Evolutionary conservation across 257 asterid genomes (phyloP).

Genomic region (Gentiana straminea): DNA sequence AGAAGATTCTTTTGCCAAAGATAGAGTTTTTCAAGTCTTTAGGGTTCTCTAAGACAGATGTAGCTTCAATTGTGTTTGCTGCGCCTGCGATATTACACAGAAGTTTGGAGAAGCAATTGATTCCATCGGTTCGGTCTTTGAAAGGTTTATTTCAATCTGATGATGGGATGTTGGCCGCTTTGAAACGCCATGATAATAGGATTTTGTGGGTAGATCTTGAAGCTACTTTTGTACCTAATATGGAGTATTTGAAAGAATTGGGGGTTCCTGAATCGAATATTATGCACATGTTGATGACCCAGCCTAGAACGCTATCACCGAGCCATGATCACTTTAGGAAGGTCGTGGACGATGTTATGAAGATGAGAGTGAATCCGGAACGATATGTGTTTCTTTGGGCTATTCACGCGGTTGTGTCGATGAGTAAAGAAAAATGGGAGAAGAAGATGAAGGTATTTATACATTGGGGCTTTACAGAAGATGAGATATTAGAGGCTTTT

Average conservation of each 20-base stretch:
- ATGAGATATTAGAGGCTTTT: slow-evolving; percentile 12
- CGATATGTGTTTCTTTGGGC: slow-evolving; percentile 1
- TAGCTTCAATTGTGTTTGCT: slow-evolving; percentile 6
- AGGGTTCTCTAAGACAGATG: slow-evolving; percentile 15
- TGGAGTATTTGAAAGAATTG: slow-evolving; percentile 2
- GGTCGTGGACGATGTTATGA: slow-evolving; percentile 3
- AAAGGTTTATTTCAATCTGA: slow-evolving; percentile 7
- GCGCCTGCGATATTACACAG: slow-evolving; percentile 5
- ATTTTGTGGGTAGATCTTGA: not conserved
- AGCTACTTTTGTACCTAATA: not conserved
- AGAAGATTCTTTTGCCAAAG: slow-evolving; percentile 20
- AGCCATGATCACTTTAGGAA: slow-evolving; percentile 1
- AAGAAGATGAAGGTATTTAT: slow-evolving; percentile 5
- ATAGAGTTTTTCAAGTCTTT: slow-evolving; percentile 11
- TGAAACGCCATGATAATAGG: not conserved
- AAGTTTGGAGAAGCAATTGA: slow-evolving; percentile 15
- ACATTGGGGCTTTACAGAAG: slow-evolving; percentile 22
- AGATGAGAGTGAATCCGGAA: slow-evolving; percentile 5
- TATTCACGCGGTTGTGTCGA: not conserved
- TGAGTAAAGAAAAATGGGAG: slow-evolving; percentile 7
- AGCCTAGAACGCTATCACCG: not conserved
- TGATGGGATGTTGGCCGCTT: not conserved
- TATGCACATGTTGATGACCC: not conserved
- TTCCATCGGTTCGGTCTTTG: slow-evolving; percentile 16
- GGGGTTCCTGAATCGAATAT: slow-evolving; percentile 8